Evolutionary conservation across 2,329 filamentous ascomycete genomes (phyloP).

Genomic region (Fusarium marasasianum): DNA sequence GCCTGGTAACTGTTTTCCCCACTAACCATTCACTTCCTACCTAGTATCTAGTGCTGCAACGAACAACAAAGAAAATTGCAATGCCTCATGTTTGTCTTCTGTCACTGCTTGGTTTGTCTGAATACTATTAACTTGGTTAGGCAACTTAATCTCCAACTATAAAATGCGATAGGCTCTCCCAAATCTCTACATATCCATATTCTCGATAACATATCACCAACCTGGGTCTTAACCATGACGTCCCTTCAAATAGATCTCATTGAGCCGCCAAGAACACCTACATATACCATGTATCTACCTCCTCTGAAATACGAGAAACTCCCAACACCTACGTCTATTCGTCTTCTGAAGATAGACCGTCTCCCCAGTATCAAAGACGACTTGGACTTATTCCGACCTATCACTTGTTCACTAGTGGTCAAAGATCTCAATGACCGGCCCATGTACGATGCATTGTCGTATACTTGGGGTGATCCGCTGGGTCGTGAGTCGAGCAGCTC

Average conservation of each 20-base stretch:
- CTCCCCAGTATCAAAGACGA: not conserved
- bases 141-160: not conserved
- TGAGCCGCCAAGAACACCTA: not conserved
- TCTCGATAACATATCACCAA: not conserved
- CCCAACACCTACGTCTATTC: not conserved
- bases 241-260: not conserved
- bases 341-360: not conserved
- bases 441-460: not conserved
- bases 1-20: too few relatives aligned
- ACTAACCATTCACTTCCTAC: not conserved
- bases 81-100: too few relatives aligned
- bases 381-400: not conserved
- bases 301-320: not conserved
- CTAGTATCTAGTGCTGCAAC: not conserved
- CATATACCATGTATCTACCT: not conserved
- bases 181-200: rapidly evolving
- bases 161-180: not conserved
- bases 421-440: rapidly evolving
- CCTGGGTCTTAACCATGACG: rapidly evolving
- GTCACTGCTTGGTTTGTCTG: rapidly evolving
- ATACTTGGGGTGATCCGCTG: not conserved
- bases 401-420: not conserved
- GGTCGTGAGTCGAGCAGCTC: not conserved
- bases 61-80: not conserved
- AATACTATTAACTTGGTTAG: not conserved